Evolutionary conservation across 805 yeast genomes (phyloP), one percentile per base, ranked within the genome.

Genomic region (Myxozyma nipponensis): DNA sequence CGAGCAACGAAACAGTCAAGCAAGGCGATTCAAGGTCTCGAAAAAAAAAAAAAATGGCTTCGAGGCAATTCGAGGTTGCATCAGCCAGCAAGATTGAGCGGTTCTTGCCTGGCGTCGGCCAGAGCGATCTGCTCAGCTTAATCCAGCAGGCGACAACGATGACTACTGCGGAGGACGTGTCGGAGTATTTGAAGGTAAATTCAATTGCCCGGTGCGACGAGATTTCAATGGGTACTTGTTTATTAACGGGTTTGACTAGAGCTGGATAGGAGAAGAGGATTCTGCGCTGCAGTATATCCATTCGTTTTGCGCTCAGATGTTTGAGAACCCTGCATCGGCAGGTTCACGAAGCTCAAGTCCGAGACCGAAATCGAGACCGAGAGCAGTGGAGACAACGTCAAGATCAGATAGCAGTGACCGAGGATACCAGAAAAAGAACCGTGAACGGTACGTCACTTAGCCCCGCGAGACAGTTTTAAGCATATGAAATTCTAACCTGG

Each of bases 101-200:
- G n/a, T n/a, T n/a, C n/a, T n/a, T 83, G 17, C 87, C 87, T 6
- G 38, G 38, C 0, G 64, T 83, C 37, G 88, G 83, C 54, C 69
- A 71, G 15, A 84, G 79, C 6, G 70, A 84, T 0, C 66, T 81
- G 28, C 58, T 62, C 10, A 83, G 81, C 59, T 73, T 82, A 70
- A 70, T 82, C 4, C 76, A 75, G 10, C 78, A 81, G 58, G 77
- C 82, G 0, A 61, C 75, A 10, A 63, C 72, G 7, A 66, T 81
- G 21, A 71, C 72, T 5, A 63, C 76, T 0, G 75, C 79, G 45
- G 71, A 72, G 3, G 79, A 72, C 13, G 73, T 79, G 6, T 71
- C 73, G 19, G 70, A 68, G 22, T 83, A 83, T 63, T 77, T 82
- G 60, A 62, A 34, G 45, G 62, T 55, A 24, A 3, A 44, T 35